A percentile compares a stretch with the other conserved stretches of the same genome.
phyloP scores from a whole-genome alignment of 441 rosid genomes.

The Pelargonium australe region DNA sequence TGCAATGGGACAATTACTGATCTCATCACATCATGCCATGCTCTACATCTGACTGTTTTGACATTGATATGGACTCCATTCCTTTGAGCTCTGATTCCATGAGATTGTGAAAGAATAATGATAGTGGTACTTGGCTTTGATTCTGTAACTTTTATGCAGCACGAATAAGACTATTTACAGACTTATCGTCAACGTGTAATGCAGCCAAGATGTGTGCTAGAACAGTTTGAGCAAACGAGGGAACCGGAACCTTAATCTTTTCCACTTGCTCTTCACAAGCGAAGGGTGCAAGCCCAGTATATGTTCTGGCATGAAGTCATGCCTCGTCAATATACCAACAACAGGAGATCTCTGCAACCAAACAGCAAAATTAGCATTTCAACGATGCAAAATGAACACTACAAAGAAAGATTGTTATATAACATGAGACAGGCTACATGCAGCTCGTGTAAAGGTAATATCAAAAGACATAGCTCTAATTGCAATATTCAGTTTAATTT shows the following conservation, averaged over 20 bases:
- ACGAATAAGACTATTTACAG: conserved; percentile 15
- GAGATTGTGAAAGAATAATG: neutral
- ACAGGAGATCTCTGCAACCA: conserved; percentile 57
- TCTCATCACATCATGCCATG: conserved; percentile 1
- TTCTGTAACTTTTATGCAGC: conserved; percentile 9
- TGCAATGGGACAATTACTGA: neutral
- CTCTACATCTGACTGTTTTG: too few species aligned
- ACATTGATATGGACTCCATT: too few species aligned
- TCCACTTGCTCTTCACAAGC: conserved; percentile 53
- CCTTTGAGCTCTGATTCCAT: neutral
- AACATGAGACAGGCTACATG: neutral
- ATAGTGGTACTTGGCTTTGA: neutral
- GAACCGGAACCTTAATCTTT: conserved; percentile 46
- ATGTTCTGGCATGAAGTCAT: conserved; percentile 84
- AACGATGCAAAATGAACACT: conserved; percentile 66
- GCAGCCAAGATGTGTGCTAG: conserved; percentile 13
- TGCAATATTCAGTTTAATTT: too few species aligned
- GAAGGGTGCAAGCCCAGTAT: conserved; percentile 61
- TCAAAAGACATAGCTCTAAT: too few species aligned
- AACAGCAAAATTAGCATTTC: neutral
- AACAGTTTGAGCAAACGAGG: conserved; percentile 29
- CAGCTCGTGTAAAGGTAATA: too few species aligned
- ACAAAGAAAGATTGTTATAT: conserved; percentile 14
- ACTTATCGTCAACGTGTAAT: conserved; percentile 9
- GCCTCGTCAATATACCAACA: conserved; percentile 80